Evolutionary conservation across 805 yeast genomes (phyloP).

Genomic region (Hanseniaspora valbyensis): DNA sequence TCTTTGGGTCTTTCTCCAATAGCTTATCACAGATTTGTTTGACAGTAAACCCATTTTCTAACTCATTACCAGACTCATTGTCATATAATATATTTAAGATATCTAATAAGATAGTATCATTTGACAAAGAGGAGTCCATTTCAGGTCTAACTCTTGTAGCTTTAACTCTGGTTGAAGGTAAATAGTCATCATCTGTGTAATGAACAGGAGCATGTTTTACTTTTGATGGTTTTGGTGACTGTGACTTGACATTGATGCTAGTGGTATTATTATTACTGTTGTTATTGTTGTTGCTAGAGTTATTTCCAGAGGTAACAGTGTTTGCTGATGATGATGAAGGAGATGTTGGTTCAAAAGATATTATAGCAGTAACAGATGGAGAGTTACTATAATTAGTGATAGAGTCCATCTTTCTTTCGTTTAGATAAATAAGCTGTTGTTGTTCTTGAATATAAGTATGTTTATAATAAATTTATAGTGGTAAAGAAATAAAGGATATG

Average conservation of each 20-base stretch:
- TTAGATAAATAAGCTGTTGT: too few relatives aligned
- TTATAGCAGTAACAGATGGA: background rate
- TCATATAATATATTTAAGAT: slow-evolving; percentile 63
- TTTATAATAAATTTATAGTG: too few relatives aligned
- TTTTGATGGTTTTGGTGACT: background rate
- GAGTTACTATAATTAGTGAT: background rate
- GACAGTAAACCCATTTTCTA: slow-evolving; percentile 75
- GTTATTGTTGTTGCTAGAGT: too few relatives aligned
- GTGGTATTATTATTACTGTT: background rate
- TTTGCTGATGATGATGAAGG: background rate
- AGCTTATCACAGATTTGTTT: slow-evolving; percentile 73
- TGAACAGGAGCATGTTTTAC: slow-evolving; percentile 18
- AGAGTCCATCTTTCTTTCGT: background rate
- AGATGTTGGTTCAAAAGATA: background rate
- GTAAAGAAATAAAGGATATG: too few relatives aligned
- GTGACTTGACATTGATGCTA: background rate
- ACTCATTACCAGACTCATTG: slow-evolving; percentile 36
- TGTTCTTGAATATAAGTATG: too few relatives aligned
- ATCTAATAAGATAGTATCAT: slow-evolving; percentile 65
- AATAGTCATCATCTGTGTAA: slow-evolving; percentile 43
- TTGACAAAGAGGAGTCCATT: slow-evolving; percentile 42
- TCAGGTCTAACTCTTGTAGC: slow-evolving; percentile 64
- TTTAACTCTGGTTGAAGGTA: slow-evolving; percentile 69
- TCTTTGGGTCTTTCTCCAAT: slow-evolving; percentile 66
- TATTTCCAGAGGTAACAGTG: too few relatives aligned